Evolutionary conservation across 495 filamentous ascomycete genomes (phyloP).

Genomic region (Aspergillus sparsus): DNA sequence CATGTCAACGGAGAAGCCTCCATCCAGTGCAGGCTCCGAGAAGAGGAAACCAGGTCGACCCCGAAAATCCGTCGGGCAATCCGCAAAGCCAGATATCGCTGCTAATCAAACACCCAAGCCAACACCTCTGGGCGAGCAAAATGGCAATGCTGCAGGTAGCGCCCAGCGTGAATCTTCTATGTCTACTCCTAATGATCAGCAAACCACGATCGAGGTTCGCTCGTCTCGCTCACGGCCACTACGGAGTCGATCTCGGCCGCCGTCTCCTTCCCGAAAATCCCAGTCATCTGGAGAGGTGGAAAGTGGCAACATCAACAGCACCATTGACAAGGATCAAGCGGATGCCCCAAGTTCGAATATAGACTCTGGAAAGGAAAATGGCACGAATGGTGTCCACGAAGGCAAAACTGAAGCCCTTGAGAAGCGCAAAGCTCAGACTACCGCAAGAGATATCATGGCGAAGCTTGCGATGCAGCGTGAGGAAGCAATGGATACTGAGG

Average conservation of each 20-base stretch:
- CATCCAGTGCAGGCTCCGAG: constrained; percentile 14
- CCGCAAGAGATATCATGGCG: constrained; percentile 41
- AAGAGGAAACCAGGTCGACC: constrained; percentile 35
- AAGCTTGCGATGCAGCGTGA: constrained; percentile 47
- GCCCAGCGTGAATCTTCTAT: constrained; percentile 10
- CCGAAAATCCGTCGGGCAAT: constrained; percentile 33
- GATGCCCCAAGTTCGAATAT: not conserved
- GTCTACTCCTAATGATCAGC: constrained; percentile 22
- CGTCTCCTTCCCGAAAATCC: constrained; percentile 13
- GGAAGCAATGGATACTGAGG: constrained; percentile 45
- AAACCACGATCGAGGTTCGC: constrained; percentile 10
- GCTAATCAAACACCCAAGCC: constrained; percentile 22
- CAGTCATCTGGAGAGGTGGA: not conserved
- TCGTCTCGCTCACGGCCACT: constrained; percentile 18
- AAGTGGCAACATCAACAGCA: constrained; percentile 3
- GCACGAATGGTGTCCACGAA: not conserved
- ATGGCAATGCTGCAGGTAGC: constrained; percentile 15
- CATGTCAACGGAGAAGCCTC: constrained; percentile 11
- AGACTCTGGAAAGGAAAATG: constrained; percentile 7
- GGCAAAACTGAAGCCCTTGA: constrained; percentile 23
- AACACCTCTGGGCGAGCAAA: constrained; percentile 25
- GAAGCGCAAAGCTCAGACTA: constrained; percentile 41
- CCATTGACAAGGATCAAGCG: not conserved
- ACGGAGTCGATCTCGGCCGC: constrained; percentile 24
- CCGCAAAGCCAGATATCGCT: constrained; percentile 18